A percentile compares a stretch with the other conserved stretches of the same genome.
Conservation (phyloP, 2,329 filamentous ascomycete species). For the Lachnellula subtilissima region DNA sequence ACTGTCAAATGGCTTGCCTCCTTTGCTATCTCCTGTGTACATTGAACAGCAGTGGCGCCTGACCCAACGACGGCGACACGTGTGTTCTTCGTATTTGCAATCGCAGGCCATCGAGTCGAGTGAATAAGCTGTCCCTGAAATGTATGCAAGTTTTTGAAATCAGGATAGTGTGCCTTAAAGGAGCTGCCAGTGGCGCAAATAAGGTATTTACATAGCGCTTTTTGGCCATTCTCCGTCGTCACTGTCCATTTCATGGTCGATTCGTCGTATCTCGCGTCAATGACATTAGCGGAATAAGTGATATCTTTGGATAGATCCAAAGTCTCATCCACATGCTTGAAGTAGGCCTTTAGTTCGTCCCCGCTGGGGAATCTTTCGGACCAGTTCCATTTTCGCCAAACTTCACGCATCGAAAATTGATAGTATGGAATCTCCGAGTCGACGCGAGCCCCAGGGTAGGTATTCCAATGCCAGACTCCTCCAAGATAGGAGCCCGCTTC, state of each 20-base stretch:
- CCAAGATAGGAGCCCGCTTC: constrained; percentile 47
- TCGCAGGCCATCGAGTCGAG: too few relatives aligned
- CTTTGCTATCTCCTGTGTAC: constrained; percentile 24
- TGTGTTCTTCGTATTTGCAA: constrained; percentile 16
- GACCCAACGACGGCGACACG: constrained; percentile 50
- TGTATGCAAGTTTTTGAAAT: constrained; percentile 21
- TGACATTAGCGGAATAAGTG: constrained; percentile 12
- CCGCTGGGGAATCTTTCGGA: constrained; percentile 47
- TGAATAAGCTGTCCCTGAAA: constrained; percentile 24
- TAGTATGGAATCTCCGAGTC: constrained; percentile 18
- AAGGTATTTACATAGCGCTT: constrained; percentile 15
- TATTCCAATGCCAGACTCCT: constrained; percentile 13
- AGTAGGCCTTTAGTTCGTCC: constrained; percentile 51
- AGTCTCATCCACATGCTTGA: constrained; percentile 53
- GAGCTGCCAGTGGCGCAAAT: constrained; percentile 24
- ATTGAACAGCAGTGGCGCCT: constrained; percentile 26
- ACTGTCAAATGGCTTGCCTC: constrained; percentile 39
- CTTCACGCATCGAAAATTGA: constrained; percentile 27
- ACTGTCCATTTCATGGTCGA: constrained; percentile 11
- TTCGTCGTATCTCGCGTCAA: constrained; percentile 7
- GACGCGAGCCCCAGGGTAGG: constrained; percentile 23
- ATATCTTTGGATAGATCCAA: constrained; percentile 46
- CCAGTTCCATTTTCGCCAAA: constrained; percentile 54
- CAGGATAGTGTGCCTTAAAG: constrained; percentile 22
- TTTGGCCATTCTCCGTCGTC: constrained; percentile 11